Base-by-base conservation (phyloP, 305 asterid species). In the Lippia alba region DNA sequence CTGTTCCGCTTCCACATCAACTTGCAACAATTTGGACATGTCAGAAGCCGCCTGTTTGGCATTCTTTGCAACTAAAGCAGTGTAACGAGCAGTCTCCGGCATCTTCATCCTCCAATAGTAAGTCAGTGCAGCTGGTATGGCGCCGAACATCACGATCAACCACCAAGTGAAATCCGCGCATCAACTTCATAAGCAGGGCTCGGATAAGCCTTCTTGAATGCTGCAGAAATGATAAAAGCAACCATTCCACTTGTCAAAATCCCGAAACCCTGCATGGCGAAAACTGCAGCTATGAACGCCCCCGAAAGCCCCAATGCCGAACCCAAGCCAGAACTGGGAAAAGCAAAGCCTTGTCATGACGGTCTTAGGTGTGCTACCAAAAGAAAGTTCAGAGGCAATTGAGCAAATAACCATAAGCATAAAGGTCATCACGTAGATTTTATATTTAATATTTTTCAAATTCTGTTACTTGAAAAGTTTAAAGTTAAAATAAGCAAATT, bases 231-330 rank as follows among this genome's bases (percentile, higher is more conserved):
- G 9, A 74, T 36, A 1, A 82, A 76, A 4, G 81, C 76, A 57
- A 82, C 79, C 80, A 77, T 79, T 3, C 87, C 87, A 0, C 82
- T 82, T 2, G 76, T 64, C 64, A 82, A 40, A 36, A 82, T 82
- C 5, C 87, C 87, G 20, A 82, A 79, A 3, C 86, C 86, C 15
- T 82, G 86, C 86, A 82, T 82, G 9, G 84, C 86, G 8, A 82
- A 82, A 4, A 82, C 86, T 2, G 86, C 86, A 0, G 84, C 84
- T 6, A 82, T 79, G 18, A 79, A 79, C 0, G 84, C 86, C 16
- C 86, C 86, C 7, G 86, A 82, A 10, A 82, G 78, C 86, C 3
- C 83, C 85, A 44, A 81, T 81, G 12, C 85, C 85, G 34, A 81
- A 81, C 0, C 85, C 85, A 0, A 81, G 72, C 86, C 83, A 82